Conservation (phyloP, 139 green algal species). For the Tetraselmis chui region DNA sequence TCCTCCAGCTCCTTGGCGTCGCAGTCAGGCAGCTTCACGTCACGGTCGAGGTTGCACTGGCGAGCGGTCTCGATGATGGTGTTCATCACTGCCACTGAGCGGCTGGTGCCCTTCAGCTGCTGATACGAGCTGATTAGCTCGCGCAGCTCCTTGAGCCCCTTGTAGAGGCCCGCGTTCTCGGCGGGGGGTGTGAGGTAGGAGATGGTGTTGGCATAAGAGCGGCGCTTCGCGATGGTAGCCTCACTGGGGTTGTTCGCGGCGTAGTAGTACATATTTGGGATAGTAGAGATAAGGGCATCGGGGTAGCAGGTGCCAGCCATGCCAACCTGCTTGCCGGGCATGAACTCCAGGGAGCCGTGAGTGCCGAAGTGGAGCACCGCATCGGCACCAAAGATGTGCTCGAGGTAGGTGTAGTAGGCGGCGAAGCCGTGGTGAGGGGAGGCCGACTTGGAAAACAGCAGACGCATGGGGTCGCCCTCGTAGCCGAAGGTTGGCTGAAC, state of each 20-base stretch:
- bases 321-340: constrained; percentile 98
- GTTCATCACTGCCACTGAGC: constrained; percentile 77
- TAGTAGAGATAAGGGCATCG: constrained; percentile 91
- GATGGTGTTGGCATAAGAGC: constrained; percentile 99
- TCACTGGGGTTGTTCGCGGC: constrained; percentile 98
- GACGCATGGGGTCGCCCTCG: constrained; percentile 97
- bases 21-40: constrained; percentile 78
- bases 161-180: constrained; percentile 98
- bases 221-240: constrained; percentile 98
- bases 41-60: constrained; percentile 95
- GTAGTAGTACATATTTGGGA: constrained; percentile 99
- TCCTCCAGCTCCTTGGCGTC: constrained; percentile 48
- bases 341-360: constrained; percentile 98
- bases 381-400: constrained; percentile 92
- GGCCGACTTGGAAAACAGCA: constrained; percentile 91
- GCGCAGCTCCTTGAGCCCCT: constrained; percentile 92
- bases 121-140: constrained; percentile 96
- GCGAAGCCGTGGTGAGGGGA: constrained; percentile 98
- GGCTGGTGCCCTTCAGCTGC: constrained; percentile 39
- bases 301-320: constrained; percentile 97
- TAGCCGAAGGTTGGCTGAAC: constrained; percentile 99
- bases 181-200: constrained; percentile 97
- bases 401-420: constrained; percentile 98
- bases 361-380: constrained; percentile 99
- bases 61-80: constrained; percentile 94